These are phyloP conservation scores for Boletus sp. DNA, from an alignment of 768 basidiomycete genomes.

Conservation along the genomic window DNA sequence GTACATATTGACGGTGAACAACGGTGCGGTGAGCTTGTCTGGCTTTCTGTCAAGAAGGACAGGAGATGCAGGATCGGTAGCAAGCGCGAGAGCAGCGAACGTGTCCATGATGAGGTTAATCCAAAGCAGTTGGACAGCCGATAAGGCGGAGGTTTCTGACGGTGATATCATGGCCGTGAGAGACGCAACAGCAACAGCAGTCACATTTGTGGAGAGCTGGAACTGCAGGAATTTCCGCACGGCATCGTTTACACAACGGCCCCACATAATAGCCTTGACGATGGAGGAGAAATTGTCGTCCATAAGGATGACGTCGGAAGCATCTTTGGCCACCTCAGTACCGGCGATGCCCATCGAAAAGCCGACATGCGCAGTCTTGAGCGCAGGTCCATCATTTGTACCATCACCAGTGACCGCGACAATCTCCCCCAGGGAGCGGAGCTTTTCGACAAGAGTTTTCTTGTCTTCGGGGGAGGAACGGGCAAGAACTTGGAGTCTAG, in stretches of 20 bases:
- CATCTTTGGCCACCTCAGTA: conserved; percentile 98
- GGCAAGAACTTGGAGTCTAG: conserved; percentile 92
- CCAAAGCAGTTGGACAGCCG: conserved; percentile 96
- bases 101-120: conserved; percentile 99
- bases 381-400: conserved; percentile 95
- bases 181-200: conserved; percentile 92
- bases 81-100: conserved; percentile 95
- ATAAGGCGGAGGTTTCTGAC: conserved; percentile 79
- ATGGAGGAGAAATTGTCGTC: conserved; percentile 96
- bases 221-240: conserved; percentile 98
- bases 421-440: conserved; percentile 84
- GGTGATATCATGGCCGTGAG: conserved; percentile 82
- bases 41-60: conserved; percentile 84
- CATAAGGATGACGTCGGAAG: conserved; percentile 98
- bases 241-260: conserved; percentile 96
- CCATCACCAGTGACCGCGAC: conserved; percentile 98
- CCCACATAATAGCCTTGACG: conserved; percentile 98
- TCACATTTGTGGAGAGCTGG: conserved; percentile 92
- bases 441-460: conserved; percentile 85
- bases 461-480: conserved; percentile 98
- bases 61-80: conserved; percentile 91
- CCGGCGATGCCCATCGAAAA: conserved; percentile 97
- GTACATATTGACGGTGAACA: conserved; percentile 94
- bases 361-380: conserved; percentile 94
- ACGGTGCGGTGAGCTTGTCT: conserved; percentile 82